Evolutionary conservation across 1,284 basidiomycete species (phyloP).

Genomic region (Megacollybia platyphylla): DNA sequence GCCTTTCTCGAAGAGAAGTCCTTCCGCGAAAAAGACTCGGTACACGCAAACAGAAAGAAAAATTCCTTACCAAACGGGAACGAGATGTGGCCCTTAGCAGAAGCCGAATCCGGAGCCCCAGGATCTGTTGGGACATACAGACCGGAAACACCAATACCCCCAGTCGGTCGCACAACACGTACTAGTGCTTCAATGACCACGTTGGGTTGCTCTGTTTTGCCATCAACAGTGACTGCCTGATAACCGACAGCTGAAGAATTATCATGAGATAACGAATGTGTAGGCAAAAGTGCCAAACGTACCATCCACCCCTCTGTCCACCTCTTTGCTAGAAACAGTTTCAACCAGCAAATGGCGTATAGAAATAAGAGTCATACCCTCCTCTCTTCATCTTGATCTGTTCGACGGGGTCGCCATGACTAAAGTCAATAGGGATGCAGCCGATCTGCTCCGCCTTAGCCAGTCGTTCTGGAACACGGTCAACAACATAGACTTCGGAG

Average conservation of each 20-base stretch:
- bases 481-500: slow-evolving; percentile 38
- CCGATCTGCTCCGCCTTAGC: slow-evolving; percentile 38
- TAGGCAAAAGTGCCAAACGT: slow-evolving; percentile 1
- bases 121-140: slow-evolving; percentile 39
- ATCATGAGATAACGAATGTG: neutral
- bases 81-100: slow-evolving; percentile 24
- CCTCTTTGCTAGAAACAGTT: slow-evolving; percentile 20
- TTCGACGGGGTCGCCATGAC: slow-evolving; percentile 26
- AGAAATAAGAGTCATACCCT: slow-evolving; percentile 18
- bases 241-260: slow-evolving; percentile 30
- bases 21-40: slow-evolving; percentile 31
- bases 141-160: slow-evolving; percentile 39
- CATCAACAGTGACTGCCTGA: slow-evolving; percentile 34
- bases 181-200: slow-evolving; percentile 35
- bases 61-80: neutral
- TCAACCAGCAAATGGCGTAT: neutral
- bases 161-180: slow-evolving; percentile 34
- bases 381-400: slow-evolving; percentile 27
- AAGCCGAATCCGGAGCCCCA: slow-evolving; percentile 35
- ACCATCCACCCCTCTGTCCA: slow-evolving; percentile 43
- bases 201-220: slow-evolving; percentile 40
- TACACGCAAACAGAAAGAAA: slow-evolving; percentile 13
- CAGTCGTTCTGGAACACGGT: slow-evolving; percentile 36
- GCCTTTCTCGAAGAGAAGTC: slow-evolving; percentile 40
- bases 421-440: slow-evolving; percentile 34